Evolutionary conservation across 108 stramenopile species (phyloP).

Genomic region (Halocafeteria seosinensis): DNA sequence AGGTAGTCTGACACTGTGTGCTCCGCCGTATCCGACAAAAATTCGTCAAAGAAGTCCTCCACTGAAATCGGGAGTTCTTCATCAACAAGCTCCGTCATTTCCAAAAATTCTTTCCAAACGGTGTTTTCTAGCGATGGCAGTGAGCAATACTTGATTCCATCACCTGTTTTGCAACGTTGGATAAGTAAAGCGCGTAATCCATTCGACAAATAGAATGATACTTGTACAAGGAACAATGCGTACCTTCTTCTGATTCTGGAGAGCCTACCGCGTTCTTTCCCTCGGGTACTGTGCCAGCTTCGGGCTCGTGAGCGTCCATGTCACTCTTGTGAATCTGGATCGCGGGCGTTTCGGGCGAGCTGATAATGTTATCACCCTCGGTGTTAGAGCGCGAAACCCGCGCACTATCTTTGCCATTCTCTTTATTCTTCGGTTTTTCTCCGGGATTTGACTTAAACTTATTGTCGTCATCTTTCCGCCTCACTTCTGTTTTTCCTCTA

Average conservation of each 20-base stretch:
- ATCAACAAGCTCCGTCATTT: background rate
- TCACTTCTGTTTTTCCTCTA: too few species aligned
- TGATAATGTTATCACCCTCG: background rate
- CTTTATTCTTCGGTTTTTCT: background rate
- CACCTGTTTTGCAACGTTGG: too few species aligned
- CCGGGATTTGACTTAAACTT: too few species aligned
- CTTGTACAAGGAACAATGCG: too few species aligned
- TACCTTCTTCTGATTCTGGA: background rate
- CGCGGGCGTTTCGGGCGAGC: background rate
- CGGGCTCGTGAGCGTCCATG: too few species aligned
- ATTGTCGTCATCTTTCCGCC: too few species aligned
- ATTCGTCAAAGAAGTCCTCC: background rate
- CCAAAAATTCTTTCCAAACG: background rate
- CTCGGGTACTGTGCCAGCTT: background rate
- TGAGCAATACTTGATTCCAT: too few species aligned
- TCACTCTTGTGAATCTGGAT: too few species aligned
- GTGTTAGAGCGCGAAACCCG: background rate
- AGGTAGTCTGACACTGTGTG: background rate
- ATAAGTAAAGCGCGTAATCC: too few species aligned
- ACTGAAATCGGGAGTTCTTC: background rate
- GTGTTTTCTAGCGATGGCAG: background rate
- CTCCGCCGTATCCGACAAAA: background rate
- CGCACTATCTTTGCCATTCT: background rate
- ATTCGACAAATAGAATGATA: too few species aligned
- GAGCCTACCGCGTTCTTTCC: background rate